Evolutionary conservation across 2,329 filamentous ascomycete genomes (phyloP), one percentile per base, ranked within the genome.

Genomic region (Xylariales sp.): DNA sequence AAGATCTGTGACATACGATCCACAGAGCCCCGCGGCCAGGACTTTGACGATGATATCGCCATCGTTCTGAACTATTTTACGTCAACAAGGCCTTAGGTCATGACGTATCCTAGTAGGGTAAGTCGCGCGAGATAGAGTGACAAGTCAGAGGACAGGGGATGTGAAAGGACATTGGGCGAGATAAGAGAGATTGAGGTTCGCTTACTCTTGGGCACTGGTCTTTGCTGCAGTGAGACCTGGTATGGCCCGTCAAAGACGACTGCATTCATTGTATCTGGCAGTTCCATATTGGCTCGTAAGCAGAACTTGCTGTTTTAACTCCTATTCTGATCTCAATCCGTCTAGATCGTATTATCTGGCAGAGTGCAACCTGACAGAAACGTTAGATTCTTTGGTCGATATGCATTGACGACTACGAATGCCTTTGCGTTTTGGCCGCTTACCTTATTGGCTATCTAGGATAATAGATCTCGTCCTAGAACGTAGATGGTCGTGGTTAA

Each of bases 21-120:
- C 94, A 78, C 94, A 97, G 39, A 97, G 85, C 16, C 93, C 94
- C 32, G 93, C 92, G 74, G 92, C 92, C 68, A 89, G 86, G 23
- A 97, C 93, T 79, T 93, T 94, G 76, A 97, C 88, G 72, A 97
- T 90, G 65, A 95, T 87, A 78, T 97, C 94, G 64, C 85, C 87
- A 5, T 88, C 85, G 67, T 92, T 85, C 73, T 90, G 84, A 70
- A 97, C 85, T 87, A 60, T 58, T 45, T 49, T 39, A 57, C 72
- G 66, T 75, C 63, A 69, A 72, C 50, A 52, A 57, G 55, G 23
- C 54, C 18, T 7, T 30, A 43, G 30, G 30, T 50, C 43, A 45
- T n/a, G 45, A 43, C 45, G 57, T 60, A 50, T 32, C 9, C 36
- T n/a, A 54, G 52, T 43, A 50, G 36, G 43, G 53, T 48, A 60